Percentiles rank a stretch among this genome's conserved stretches.
Conservation (phyloP, 2,329 filamentous ascomycete genomes). For the Phyllosticta citrichinensis region DNA sequence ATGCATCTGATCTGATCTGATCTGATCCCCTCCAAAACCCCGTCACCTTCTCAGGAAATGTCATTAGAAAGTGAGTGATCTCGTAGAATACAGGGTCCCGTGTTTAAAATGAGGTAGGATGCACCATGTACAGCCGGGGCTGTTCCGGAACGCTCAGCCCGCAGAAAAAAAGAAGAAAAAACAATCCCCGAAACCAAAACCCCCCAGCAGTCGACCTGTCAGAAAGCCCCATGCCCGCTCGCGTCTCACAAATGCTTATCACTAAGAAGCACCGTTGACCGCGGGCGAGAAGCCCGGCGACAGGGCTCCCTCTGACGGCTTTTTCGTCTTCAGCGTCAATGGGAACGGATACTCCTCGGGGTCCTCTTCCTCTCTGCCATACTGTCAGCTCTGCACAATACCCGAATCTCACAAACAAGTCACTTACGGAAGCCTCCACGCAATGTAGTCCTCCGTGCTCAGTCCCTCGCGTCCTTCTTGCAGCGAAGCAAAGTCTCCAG, state of each 20-base stretch:
- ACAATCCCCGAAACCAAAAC: slow-evolving; percentile 2
- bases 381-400: slow-evolving; percentile 19
- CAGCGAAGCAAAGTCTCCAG: slow-evolving; percentile 90
- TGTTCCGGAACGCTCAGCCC: not conserved
- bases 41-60: not conserved
- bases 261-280: slow-evolving; percentile 20
- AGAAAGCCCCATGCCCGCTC: not conserved
- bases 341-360: slow-evolving; percentile 67
- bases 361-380: slow-evolving; percentile 77
- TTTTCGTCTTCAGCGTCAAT: slow-evolving; percentile 50
- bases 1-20: no score
- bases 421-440: slow-evolving; percentile 95
- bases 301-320: slow-evolving; percentile 15
- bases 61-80: slow-evolving; percentile 4
- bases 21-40: not conserved
- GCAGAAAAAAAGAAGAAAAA: not conserved
- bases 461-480: slow-evolving; percentile 91
- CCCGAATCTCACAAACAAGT: not conserved
- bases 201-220: not conserved
- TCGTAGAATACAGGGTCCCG: slow-evolving; percentile 7
- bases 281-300: slow-evolving; percentile 10
- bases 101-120: not conserved
- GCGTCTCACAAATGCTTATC: slow-evolving; percentile 2
- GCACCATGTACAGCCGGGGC: slow-evolving; percentile 5
- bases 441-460: slow-evolving; percentile 93